Percentiles rank a stretch among this genome's conserved stretches.
Evolutionary conservation across 352 stramenopile species (phyloP).

Genomic region (Phytopythium montanum): DNA sequence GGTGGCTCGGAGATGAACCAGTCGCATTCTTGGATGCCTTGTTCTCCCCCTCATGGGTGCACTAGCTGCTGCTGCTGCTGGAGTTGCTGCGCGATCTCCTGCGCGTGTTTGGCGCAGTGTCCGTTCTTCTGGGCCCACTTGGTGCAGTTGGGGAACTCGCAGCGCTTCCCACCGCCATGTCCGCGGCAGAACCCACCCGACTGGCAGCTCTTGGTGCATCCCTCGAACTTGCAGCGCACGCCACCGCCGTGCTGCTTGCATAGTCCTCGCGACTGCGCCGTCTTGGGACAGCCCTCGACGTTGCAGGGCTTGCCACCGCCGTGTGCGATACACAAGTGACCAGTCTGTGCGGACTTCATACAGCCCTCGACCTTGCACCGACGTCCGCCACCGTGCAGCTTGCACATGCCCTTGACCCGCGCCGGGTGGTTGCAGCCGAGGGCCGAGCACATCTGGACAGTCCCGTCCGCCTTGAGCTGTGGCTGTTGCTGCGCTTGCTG

Average conservation of each 20-base stretch:
- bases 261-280: slow-evolving; percentile 74
- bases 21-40: not conserved
- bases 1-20: not conserved
- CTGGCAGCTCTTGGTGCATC: slow-evolving; percentile 85
- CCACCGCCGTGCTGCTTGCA: slow-evolving; percentile 86
- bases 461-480: slow-evolving; percentile 39
- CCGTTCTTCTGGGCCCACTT: slow-evolving; percentile 89
- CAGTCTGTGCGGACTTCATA: slow-evolving; percentile 86
- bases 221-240: slow-evolving; percentile 84
- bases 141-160: slow-evolving; percentile 77
- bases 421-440: slow-evolving; percentile 77
- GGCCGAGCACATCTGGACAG: slow-evolving; percentile 65
- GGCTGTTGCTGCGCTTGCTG: slow-evolving; percentile 49
- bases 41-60: slow-evolving; percentile 18
- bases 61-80: slow-evolving; percentile 40
- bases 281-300: slow-evolving; percentile 83
- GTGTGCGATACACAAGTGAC: slow-evolving; percentile 82
- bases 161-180: slow-evolving; percentile 82
- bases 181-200: slow-evolving; percentile 82
- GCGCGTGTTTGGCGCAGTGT: slow-evolving; percentile 83
- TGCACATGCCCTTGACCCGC: slow-evolving; percentile 85
- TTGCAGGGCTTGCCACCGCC: slow-evolving; percentile 83
- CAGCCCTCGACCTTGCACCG: slow-evolving; percentile 86
- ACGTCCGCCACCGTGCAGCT: slow-evolving; percentile 72
- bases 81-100: slow-evolving; percentile 67